Evolutionary conservation across 139 green algal species (phyloP).

Genomic region (Picochlorum costavermella): DNA sequence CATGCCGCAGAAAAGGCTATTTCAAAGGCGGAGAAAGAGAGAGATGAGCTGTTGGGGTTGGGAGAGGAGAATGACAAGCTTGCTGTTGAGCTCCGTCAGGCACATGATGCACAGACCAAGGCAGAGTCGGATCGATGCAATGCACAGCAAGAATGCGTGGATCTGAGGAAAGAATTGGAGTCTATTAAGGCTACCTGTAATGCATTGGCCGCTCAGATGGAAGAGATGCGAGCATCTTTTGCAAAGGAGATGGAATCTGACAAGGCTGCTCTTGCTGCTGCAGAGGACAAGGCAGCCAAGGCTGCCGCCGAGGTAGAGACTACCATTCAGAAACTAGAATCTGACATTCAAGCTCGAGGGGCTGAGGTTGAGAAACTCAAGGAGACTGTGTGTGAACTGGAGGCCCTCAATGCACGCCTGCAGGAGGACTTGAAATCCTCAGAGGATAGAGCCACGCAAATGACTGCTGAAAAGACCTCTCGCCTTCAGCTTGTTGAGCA

Average conservation of each 20-base stretch:
- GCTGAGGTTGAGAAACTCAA: not conserved
- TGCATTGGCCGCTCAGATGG: not conserved
- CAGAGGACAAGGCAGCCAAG: not conserved
- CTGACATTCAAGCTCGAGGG: not conserved
- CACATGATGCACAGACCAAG: constrained; percentile 11
- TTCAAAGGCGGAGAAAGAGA: not conserved
- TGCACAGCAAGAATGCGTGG: not conserved
- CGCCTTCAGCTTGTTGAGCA: too few species aligned
- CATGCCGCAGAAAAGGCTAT: not conserved
- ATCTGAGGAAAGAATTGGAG: not conserved
- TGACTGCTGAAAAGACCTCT: too few species aligned
- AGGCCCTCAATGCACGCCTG: not conserved
- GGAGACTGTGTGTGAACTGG: not conserved
- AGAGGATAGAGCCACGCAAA: not conserved
- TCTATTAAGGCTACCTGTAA: not conserved
- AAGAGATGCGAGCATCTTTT: not conserved
- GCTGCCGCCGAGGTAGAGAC: not conserved
- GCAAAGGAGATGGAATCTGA: not conserved
- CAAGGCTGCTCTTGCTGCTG: constrained; percentile 1
- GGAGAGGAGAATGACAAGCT: constrained; percentile 1
- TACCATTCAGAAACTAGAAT: not conserved
- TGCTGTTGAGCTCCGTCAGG: not conserved
- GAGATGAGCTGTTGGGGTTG: not conserved
- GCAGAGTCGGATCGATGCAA: constrained; percentile 6
- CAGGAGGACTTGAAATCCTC: not conserved